Base-by-base conservation (phyloP, 129 eudicot species). In the Centella asiatica region DNA sequence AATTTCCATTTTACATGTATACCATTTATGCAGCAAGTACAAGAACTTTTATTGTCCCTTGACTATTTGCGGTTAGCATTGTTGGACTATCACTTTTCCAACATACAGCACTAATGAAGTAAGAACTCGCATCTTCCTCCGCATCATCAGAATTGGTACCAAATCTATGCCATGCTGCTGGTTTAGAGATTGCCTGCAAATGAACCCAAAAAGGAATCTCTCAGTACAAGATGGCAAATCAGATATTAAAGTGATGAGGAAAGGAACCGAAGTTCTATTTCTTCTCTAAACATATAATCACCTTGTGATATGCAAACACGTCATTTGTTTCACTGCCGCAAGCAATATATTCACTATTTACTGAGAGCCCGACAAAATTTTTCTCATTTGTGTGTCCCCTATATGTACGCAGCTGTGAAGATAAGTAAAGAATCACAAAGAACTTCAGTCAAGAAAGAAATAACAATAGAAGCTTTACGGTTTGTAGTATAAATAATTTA, bases 291-390 rank as follows among this genome's bases (percentile, higher is more conserved):
- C 47, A 50, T 13, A 37, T 27, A 51, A 9, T 28, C 27, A 89
- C 97, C 97, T 89, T 89, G 69, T 89, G 97, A 70, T 89, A 89
- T 44, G 83, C 92, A 37, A 78, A 85, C 46, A 85, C 95, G 37
- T 89, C 95, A 51, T 89, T 89, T 26, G 95, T 77, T 77, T 89
- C 97, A 17, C 97, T 89, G 66, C 95, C 97, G 60, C 97, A 89
- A 17, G 97, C 83, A 27, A 89, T 69, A 79, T 75, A 89, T 50
- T 85, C 95, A 8, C 76, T 74, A 61, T 83, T 89, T 57, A 83
- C 90, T 8, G 92, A 64, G 29, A 89, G 82, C 39, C 97, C 97
- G 18, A 89, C 92, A 26, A 89, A 89, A 45, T 89, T 89, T 75
- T 89, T 89, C 86, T 89, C 97, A 14, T 89, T 89, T 40, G 66